Evolutionary conservation across 1,284 basidiomycete genomes (phyloP).

Genomic region (Ceratobasidium sp.): DNA sequence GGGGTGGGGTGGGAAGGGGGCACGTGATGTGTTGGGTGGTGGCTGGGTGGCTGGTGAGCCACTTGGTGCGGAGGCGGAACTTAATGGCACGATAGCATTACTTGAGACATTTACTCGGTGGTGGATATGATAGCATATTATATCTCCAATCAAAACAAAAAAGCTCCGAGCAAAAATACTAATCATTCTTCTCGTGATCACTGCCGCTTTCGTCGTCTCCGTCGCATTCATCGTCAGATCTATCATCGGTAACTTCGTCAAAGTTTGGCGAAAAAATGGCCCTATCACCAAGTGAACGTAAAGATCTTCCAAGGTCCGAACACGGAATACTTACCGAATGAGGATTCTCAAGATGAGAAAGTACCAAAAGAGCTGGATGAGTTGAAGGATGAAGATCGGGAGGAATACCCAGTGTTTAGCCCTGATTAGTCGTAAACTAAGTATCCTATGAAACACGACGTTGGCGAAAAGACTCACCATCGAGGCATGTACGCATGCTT

Average conservation of each 20-base stretch:
- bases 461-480: conserved; percentile 61
- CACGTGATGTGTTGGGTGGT: too few species aligned
- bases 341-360: conserved; percentile 81
- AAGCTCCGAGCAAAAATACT: too few species aligned
- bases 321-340: conserved; percentile 60
- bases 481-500: conserved; percentile 72
- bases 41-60: too few species aligned
- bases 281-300: too few species aligned
- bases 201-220: too few species aligned
- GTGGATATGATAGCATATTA: too few species aligned
- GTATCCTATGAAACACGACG: conserved; percentile 67
- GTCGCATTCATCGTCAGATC: conserved; percentile 62
- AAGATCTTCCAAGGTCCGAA: not conserved
- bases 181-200: too few species aligned
- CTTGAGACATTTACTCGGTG: too few species aligned
- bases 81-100: too few species aligned
- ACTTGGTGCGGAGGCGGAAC: too few species aligned
- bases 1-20: not conserved
- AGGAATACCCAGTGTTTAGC: conserved; percentile 83
- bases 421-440: too few species aligned
- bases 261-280: conserved; percentile 50
- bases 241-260: conserved; percentile 61
- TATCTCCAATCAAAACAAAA: too few species aligned
- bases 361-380: conserved; percentile 93
- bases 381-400: conserved; percentile 80